A percentile compares a stretch with the other conserved stretches of the same genome.
phyloP scores from a whole-genome alignment of 1,284 basidiomycete genomes.

The Ceraceosorus bombacis region DNA sequence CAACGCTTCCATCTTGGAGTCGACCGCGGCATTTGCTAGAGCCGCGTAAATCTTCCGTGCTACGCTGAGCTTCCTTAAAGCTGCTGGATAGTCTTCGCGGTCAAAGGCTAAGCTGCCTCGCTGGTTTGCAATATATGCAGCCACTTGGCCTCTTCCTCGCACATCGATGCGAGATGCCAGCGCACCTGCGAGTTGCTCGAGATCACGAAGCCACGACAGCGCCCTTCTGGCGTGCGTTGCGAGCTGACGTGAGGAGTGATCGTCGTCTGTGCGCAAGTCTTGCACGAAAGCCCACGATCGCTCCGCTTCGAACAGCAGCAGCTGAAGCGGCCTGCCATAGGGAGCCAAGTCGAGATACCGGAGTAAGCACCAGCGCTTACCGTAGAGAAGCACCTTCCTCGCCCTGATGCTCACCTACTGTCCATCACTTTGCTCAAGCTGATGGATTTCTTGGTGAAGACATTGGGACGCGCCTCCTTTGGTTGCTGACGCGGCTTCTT shows the following conservation, averaged over 20 bases:
- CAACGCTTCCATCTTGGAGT: constrained; percentile 82
- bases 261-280: constrained; percentile 61
- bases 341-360: constrained; percentile 5
- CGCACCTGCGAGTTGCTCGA: constrained; percentile 66
- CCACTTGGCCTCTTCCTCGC: constrained; percentile 29
- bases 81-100: constrained; percentile 62
- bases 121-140: constrained; percentile 62
- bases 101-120: constrained; percentile 52
- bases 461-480: constrained; percentile 56
- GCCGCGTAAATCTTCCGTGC: constrained; percentile 68
- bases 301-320: constrained; percentile 79
- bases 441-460: constrained; percentile 57
- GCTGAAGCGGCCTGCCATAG: constrained; percentile 55
- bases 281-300: constrained; percentile 85
- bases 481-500: constrained; percentile 11
- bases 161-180: constrained; percentile 49
- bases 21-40: constrained; percentile 62
- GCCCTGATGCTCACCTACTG: constrained; percentile 15
- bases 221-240: constrained; percentile 75
- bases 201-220: constrained; percentile 70
- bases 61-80: constrained; percentile 67
- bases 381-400: too few species aligned
- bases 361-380: too few species aligned
- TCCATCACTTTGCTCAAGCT: constrained; percentile 26
- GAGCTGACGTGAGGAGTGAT: constrained; percentile 63